Conservation (phyloP, 179 eudicot genomes). For the Nepenthes alata region DNA sequence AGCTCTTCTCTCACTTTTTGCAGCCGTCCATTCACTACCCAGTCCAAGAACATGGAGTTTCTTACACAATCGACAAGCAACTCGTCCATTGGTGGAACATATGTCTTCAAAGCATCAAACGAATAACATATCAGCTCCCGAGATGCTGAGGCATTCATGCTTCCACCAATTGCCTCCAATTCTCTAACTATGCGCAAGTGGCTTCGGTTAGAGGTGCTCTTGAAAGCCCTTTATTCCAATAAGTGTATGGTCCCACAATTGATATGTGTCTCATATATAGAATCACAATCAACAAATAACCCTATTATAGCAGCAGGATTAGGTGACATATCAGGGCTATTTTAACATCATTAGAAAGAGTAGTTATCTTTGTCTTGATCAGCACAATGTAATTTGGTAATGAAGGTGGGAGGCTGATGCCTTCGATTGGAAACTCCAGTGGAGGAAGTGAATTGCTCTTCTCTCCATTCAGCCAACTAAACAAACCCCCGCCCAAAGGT, state of each 20-base stretch:
- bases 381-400: slow-evolving; percentile 4
- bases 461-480: slow-evolving; percentile 8
- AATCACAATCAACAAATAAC: slow-evolving; percentile 42
- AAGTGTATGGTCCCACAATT: slow-evolving; percentile 45
- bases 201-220: no score
- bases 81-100: no score
- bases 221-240: slow-evolving; percentile 45
- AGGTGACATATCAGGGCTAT: slow-evolving; percentile 42
- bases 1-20: slow-evolving; percentile 35
- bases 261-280: slow-evolving; percentile 41
- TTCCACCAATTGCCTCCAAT: slow-evolving; percentile 43
- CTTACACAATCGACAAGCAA: no score
- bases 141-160: slow-evolving; percentile 40
- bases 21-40: slow-evolving; percentile 23
- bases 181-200: no score
- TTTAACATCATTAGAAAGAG: slow-evolving; percentile 41
- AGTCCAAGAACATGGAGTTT: no score
- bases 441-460: slow-evolving; percentile 7
- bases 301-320: slow-evolving; percentile 54
- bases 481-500: slow-evolving; percentile 2
- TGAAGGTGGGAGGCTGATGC: slow-evolving; percentile 6
- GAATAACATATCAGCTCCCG: slow-evolving; percentile 31
- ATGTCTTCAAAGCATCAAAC: no score
- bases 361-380: slow-evolving; percentile 14
- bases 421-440: slow-evolving; percentile 4